Base-by-base conservation (phyloP, 176 grass and related monocot species). In the Pharus latifolius region DNA sequence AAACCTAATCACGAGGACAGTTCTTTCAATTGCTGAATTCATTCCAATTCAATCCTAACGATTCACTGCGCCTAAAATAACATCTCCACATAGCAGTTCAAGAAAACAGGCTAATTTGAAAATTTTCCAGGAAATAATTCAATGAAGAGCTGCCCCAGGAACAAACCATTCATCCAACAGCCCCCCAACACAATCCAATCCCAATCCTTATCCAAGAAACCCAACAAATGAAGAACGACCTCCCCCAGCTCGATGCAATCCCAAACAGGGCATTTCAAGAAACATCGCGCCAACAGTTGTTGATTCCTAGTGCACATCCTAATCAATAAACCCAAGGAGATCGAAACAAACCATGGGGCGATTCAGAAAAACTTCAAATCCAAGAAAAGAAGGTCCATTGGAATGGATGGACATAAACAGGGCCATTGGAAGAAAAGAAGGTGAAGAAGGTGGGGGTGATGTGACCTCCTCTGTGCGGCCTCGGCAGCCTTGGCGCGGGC, bases 401-500 rank as follows among this genome's bases (percentile, higher is more conserved):
- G n/a, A n/a, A n/a, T n/a, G n/a, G n/a, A n/a, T n/a, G n/a, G n/a
- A n/a, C n/a, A n/a, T n/a, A n/a, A n/a, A n/a, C n/a, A n/a, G n/a
- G n/a, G n/a, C n/a, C n/a, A n/a, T n/a, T n/a, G n/a, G 12, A 23
- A 15, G 42, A 44, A 55, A 63, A 13, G 30, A 29, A 13, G 13
- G 6, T 9, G 38, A 49, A 30, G 30, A 44, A 29, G 35, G 16
- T 29, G 8, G 11, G 13, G 26, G 2, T 1, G 11, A 42, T 55
- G 40, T 3, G 12, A 85, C 90, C 95, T 94, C 90, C 59, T 80
- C 63, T 91, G 87, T 53, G 95, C 95, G 51, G 95, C 95, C 65
- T 91, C 87, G 38, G 87, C 90, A 45, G 95, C 95, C 86, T 42
- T 93, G 53, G 76, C 56, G 40, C 95, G 86, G 35, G 90, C 95